Conservation (phyloP, 768 basidiomycete species). For the Lentinula boryana region DNA sequence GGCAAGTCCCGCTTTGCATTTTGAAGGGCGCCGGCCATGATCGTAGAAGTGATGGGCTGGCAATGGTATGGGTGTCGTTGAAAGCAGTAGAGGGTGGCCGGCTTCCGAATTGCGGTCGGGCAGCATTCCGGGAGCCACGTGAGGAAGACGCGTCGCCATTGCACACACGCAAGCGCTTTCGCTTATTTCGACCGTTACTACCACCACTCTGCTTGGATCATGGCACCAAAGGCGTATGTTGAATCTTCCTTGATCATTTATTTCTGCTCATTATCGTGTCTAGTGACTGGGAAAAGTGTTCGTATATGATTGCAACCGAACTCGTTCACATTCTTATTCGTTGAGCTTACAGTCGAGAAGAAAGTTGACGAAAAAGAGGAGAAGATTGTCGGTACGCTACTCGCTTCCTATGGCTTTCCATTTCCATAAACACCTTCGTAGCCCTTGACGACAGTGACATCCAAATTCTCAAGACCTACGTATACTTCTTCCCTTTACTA, state of each 20-base stretch:
- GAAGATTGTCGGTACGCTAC: slow-evolving; percentile 78
- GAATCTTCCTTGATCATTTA: neutral
- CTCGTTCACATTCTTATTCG: slow-evolving; percentile 5
- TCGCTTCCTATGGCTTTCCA: neutral
- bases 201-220: slow-evolving; percentile 26
- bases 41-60: slow-evolving; percentile 12
- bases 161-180: neutral
- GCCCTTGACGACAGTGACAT: slow-evolving; percentile 98
- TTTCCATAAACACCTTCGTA: slow-evolving; percentile 23
- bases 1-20: slow-evolving; percentile 85
- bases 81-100: neutral
- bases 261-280: slow-evolving; percentile 9
- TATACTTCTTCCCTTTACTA: slow-evolving; percentile 27
- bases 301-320: slow-evolving; percentile 15
- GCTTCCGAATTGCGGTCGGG: neutral
- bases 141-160: slow-evolving; percentile 5
- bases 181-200: slow-evolving; percentile 13
- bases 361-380: slow-evolving; percentile 85
- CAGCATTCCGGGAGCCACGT: neutral
- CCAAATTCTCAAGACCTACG: slow-evolving; percentile 98
- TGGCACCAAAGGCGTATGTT: slow-evolving; percentile 95
- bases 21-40: slow-evolving; percentile 91
- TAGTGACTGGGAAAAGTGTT: slow-evolving; percentile 99
- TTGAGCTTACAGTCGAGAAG: slow-evolving; percentile 61
- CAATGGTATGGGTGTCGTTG: neutral